Evolutionary conservation across 176 grass and related monocot species (phyloP).

Genomic region (Rhynchospora breviuscula): DNA sequence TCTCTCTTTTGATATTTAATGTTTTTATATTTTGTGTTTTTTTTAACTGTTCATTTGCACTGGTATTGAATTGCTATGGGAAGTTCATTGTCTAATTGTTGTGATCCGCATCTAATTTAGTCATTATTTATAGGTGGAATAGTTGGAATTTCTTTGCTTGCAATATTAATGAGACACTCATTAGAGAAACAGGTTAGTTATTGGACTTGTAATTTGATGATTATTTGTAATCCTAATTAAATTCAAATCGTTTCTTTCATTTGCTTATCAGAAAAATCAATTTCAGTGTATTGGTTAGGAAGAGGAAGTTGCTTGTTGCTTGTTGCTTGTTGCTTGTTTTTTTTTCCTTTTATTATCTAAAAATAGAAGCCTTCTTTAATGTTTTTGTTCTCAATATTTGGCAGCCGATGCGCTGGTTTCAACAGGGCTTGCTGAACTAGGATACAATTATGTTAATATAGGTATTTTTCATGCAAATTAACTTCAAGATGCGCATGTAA

Average conservation of each 20-base stretch:
- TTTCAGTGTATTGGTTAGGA: background rate
- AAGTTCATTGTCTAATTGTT: background rate
- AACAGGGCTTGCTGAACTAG: slow-evolving; percentile 64
- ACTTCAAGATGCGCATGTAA: background rate
- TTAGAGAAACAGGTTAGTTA: slow-evolving; percentile 70
- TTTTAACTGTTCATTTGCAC: background rate
- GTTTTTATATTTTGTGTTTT: background rate
- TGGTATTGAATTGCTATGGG: background rate
- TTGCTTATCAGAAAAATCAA: background rate
- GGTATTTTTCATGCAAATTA: slow-evolving; percentile 30
- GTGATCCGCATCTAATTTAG: too few relatives aligned
- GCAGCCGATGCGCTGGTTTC: slow-evolving; percentile 91
- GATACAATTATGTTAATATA: slow-evolving; percentile 78
- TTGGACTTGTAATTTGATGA: background rate
- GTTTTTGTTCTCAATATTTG: background rate
- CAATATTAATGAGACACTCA: slow-evolving; percentile 82
- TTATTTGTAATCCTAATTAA: background rate
- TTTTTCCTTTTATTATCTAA: background rate
- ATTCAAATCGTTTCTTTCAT: background rate
- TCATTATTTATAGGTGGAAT: slow-evolving; percentile 59
- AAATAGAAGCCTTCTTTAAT: background rate
- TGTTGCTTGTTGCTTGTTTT: background rate
- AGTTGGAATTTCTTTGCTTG: slow-evolving; percentile 99
- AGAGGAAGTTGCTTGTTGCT: background rate
- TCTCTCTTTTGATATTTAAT: background rate